Evolutionary conservation across 148 eudicot genomes (phyloP).

Genomic region (Heliosperma pusillum): DNA sequence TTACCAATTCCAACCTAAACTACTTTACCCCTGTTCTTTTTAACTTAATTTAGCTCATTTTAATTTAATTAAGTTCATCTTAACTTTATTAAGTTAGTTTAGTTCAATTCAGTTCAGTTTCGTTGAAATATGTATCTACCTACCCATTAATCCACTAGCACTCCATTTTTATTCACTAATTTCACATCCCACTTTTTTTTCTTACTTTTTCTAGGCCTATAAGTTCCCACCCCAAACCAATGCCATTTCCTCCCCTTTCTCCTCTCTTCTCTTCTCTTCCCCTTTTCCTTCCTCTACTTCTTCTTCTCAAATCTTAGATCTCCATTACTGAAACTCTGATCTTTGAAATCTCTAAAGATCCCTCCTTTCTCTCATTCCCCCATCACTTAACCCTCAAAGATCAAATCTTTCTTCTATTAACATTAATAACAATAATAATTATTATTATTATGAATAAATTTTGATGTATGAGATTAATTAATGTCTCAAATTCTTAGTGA

Average conservation of each 20-base stretch:
- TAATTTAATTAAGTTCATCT: no score
- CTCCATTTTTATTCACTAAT: neutral
- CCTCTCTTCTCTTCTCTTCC: slow-evolving; percentile 13
- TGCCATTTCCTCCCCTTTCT: slow-evolving; percentile 17
- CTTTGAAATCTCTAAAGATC: neutral
- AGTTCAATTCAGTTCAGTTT: no score
- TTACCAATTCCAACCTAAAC: no score
- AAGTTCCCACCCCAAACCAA: slow-evolving; percentile 11
- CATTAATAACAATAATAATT: no score
- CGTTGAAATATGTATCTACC: no score
- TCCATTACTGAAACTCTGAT: neutral
- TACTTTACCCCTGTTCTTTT: no score
- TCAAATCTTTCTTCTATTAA: neutral
- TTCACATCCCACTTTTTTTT: neutral
- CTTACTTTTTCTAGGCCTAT: neutral
- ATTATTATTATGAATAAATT: slow-evolving; percentile 12
- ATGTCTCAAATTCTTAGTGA: slow-evolving; percentile 91
- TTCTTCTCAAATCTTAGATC: slow-evolving; percentile 1
- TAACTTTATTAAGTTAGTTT: no score
- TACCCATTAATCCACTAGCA: no score
- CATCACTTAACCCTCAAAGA: neutral
- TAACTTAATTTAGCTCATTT: no score
- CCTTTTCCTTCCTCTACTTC: slow-evolving; percentile 19
- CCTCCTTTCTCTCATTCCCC: neutral
- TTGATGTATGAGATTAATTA: slow-evolving; percentile 78